A percentile compares a stretch with the other conserved stretches of the same genome.
Evolutionary conservation across 805 yeast species (phyloP).

Genomic region (Yarrowia deformans): DNA sequence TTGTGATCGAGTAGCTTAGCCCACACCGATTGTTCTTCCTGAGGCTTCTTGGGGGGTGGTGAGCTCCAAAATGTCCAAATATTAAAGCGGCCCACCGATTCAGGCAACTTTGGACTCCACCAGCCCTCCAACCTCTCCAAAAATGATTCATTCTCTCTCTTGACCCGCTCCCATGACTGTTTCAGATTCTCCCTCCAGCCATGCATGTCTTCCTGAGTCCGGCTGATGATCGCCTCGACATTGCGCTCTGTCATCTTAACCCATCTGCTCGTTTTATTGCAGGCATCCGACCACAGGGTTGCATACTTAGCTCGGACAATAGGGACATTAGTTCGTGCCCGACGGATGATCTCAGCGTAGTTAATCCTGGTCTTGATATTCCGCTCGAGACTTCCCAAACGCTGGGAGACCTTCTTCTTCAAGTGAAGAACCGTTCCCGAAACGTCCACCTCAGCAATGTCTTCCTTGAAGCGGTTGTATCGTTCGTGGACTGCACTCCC

Average conservation of each 20-base stretch:
- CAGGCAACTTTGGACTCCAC: background rate
- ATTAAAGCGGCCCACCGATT: background rate
- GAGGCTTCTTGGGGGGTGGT: conserved; percentile 3
- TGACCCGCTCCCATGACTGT: background rate
- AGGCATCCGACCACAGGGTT: background rate
- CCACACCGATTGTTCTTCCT: conserved; percentile 14
- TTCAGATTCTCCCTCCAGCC: background rate
- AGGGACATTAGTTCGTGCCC: background rate
- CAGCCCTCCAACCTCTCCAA: background rate
- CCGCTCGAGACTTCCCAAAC: background rate
- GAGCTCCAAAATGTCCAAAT: conserved; percentile 16
- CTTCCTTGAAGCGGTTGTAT: background rate
- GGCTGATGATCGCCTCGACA: background rate
- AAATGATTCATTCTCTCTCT: background rate
- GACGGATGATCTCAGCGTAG: conserved; percentile 3
- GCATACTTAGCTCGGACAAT: background rate
- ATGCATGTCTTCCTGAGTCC: background rate
- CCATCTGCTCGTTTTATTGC: background rate
- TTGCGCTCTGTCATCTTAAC: background rate
- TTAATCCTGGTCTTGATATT: background rate
- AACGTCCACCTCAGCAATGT: background rate
- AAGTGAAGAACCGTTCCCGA: background rate
- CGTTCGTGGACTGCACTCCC: background rate
- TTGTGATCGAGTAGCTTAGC: conserved; percentile 14
- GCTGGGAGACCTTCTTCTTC: background rate